Conservation (phyloP, 345 rosid species). For the Turnera subulata region DNA sequence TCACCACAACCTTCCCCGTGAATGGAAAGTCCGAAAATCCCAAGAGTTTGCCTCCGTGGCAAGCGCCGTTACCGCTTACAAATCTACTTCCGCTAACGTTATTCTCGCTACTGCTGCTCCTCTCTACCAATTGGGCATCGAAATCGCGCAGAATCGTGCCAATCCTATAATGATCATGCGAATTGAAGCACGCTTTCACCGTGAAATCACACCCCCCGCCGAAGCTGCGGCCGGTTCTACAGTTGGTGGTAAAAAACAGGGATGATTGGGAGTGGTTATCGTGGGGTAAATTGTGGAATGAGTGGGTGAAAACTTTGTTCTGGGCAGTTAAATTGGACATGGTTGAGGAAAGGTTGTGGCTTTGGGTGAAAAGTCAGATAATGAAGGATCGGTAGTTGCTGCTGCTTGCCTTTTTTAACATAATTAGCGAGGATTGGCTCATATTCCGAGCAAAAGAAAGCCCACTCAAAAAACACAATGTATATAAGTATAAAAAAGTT, state of each 20-base stretch:
- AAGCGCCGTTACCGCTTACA: conserved; percentile 36
- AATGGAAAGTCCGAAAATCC: conserved; percentile 34
- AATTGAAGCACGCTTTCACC: conserved; percentile 46
- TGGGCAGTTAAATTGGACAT: conserved; percentile 20
- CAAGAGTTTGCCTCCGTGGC: conserved; percentile 37
- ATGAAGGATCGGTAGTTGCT: neutral
- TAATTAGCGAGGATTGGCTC: conserved; percentile 6
- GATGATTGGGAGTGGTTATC: too few relatives aligned
- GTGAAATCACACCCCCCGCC: conserved; percentile 26
- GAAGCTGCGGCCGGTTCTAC: too few relatives aligned
- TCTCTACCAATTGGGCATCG: conserved; percentile 42
- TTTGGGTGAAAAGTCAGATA: neutral
- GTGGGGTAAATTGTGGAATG: conserved; percentile 12
- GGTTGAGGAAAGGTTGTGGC: neutral
- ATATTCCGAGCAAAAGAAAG: conserved; percentile 13
- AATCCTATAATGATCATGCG: neutral
- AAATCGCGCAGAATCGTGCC: conserved; percentile 23
- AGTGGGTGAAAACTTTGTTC: conserved; percentile 15
- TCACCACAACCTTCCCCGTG: conserved; percentile 62
- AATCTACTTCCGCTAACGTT: conserved; percentile 21
- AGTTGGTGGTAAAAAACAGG: too few relatives aligned
- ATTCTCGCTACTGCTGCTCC: neutral
- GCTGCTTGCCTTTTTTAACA: conserved; percentile 22
- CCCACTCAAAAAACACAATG: neutral
- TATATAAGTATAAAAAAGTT: too few relatives aligned